Conservation (phyloP, 306 rosid species). For the Citrullus colocynthis region DNA sequence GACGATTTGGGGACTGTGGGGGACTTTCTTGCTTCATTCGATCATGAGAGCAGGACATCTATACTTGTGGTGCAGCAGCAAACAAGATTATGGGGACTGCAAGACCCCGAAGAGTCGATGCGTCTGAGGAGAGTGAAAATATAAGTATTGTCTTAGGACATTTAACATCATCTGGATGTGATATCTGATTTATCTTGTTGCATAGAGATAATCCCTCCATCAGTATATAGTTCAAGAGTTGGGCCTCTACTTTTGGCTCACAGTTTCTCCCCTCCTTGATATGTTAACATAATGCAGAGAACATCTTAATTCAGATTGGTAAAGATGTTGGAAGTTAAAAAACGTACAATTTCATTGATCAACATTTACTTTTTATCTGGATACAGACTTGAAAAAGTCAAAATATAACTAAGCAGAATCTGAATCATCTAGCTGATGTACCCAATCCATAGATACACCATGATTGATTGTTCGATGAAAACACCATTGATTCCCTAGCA, state of each 20-base stretch:
- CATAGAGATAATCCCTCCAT: background rate
- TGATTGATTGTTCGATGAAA: background rate
- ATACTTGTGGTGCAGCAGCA: slow-evolving; percentile 67
- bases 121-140: slow-evolving; percentile 25
- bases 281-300: background rate
- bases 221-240: background rate
- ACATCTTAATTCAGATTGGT: background rate
- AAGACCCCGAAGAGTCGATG: slow-evolving; percentile 41
- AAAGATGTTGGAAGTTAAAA: background rate
- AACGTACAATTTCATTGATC: background rate
- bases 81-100: slow-evolving; percentile 39
- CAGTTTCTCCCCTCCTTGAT: background rate
- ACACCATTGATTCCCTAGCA: background rate
- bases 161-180: background rate
- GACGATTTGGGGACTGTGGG: slow-evolving; percentile 49
- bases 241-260: background rate
- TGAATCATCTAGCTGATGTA: background rate
- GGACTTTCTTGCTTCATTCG: slow-evolving; percentile 37
- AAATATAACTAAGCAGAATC: background rate
- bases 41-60: slow-evolving; percentile 24
- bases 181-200: background rate
- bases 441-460: no score
- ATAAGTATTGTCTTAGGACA: background rate
- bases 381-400: no score
- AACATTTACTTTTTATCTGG: background rate